Percentiles rank a stretch among this genome's conserved stretches.
Evolutionary conservation across 306 rosid species (phyloP).

Genomic region (Sesbania bispinosa): DNA sequence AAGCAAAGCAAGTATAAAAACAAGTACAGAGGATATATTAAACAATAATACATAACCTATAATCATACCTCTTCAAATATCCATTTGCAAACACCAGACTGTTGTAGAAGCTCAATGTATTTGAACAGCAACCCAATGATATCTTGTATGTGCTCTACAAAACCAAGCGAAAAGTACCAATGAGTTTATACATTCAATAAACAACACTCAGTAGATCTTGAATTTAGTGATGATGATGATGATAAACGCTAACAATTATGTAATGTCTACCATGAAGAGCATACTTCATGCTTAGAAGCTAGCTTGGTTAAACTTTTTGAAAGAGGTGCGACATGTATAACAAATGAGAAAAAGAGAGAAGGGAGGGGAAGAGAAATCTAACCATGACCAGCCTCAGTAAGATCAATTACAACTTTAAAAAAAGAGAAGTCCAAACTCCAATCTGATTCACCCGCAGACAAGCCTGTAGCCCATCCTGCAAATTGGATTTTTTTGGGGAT

Average conservation of each 20-base stretch:
- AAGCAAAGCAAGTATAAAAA: too few relatives aligned
- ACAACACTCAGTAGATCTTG: neutral
- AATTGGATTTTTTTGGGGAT: constrained; percentile 3
- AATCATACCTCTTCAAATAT: constrained; percentile 86
- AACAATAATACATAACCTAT: constrained; percentile 6
- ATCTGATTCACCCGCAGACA: constrained; percentile 77
- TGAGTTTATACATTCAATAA: constrained; percentile 23
- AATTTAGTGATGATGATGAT: neutral
- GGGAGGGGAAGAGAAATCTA: constrained; percentile 24
- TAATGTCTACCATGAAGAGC: neutral
- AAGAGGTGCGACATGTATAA: neutral
- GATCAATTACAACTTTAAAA: constrained; percentile 76
- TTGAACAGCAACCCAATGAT: constrained; percentile 80
- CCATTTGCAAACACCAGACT: constrained; percentile 84
- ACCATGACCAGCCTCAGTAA: constrained; percentile 95
- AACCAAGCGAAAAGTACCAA: constrained; percentile 29
- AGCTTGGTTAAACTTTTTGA: constrained; percentile 2
- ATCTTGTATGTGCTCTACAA: constrained; percentile 77
- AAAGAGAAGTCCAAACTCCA: constrained; percentile 63
- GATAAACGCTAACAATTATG: neutral
- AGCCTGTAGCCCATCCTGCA: constrained; percentile 94
- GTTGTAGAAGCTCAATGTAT: constrained; percentile 63
- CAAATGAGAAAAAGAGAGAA: constrained; percentile 8
- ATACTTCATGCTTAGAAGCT: neutral
- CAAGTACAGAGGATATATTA: too few relatives aligned